phyloP scores from a whole-genome alignment of 2,329 filamentous ascomycete genomes.

The Davidsoniella virescens region DNA sequence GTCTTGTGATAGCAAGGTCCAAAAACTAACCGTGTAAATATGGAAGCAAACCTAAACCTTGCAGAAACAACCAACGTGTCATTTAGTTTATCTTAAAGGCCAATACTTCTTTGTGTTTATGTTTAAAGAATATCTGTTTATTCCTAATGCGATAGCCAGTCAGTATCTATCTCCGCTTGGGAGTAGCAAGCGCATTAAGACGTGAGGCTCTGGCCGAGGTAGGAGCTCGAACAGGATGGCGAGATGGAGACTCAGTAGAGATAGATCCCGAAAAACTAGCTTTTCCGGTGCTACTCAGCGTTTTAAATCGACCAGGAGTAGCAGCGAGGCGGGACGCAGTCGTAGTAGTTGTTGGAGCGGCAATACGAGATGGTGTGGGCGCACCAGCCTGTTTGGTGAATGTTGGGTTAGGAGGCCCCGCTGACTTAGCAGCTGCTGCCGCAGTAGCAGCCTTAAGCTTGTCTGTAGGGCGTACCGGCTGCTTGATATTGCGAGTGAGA shows the following conservation, averaged over 20 bases:
- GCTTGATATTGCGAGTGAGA: conserved; percentile 10
- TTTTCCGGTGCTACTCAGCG: not conserved
- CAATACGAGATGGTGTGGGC: not conserved
- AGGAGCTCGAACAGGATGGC: not conserved
- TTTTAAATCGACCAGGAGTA: conserved; percentile 3
- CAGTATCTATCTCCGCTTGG: conserved; percentile 6
- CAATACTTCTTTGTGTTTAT: not conserved
- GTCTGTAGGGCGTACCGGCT: conserved; percentile 11
- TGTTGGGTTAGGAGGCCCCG: too few relatives aligned
- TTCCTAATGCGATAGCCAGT: not conserved
- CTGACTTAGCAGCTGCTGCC: not conserved
- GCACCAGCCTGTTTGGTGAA: too few relatives aligned
- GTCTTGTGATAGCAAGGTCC: too few relatives aligned
- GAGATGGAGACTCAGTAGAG: not conserved
- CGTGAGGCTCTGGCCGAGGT: conserved; percentile 7
- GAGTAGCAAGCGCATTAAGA: conserved; percentile 7
- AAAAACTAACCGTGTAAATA: not conserved
- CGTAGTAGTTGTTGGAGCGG: not conserved
- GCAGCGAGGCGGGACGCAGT: not conserved
- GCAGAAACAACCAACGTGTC: not conserved
- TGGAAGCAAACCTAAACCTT: not conserved
- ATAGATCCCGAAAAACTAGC: not conserved
- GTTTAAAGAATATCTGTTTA: not conserved
- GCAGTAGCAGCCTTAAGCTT: conserved; percentile 6
- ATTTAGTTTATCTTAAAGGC: not conserved